Conservation (phyloP, 768 basidiomycete genomes). For the Botryobasidium botryosum region DNA sequence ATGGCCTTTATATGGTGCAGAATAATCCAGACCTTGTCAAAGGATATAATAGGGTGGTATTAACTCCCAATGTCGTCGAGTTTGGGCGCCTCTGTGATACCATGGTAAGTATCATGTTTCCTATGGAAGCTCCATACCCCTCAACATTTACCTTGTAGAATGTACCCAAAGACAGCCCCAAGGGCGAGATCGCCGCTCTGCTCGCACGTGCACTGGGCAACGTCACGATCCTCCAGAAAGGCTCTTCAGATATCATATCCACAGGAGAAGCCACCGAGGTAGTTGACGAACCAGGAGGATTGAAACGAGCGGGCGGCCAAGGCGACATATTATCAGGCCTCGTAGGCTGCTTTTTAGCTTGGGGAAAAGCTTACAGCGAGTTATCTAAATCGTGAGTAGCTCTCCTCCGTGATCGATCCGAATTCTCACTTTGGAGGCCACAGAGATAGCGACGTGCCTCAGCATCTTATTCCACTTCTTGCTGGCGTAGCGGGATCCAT, state of each 20-base stretch:
- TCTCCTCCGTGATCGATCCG: conserved; percentile 2
- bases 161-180: conserved; percentile 33
- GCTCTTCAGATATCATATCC: conserved; percentile 63
- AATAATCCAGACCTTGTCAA: conserved; percentile 54
- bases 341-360: conserved; percentile 81
- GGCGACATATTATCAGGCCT: conserved; percentile 85
- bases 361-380: conserved; percentile 86
- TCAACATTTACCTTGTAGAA: conserved; percentile 18
- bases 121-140: neutral
- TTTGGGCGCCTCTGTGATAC: conserved; percentile 71
- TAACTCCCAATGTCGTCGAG: conserved; percentile 92
- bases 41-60: conserved; percentile 72
- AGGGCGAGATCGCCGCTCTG: conserved; percentile 40
- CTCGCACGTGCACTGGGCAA: conserved; percentile 69
- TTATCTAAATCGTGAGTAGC: conserved; percentile 71
- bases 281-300: conserved; percentile 57
- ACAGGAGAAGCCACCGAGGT: conserved; percentile 44
- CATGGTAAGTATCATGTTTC: conserved; percentile 29
- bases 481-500: conserved; percentile 77
- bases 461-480: conserved; percentile 47
- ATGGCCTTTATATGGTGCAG: conserved; percentile 73
- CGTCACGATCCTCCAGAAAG: conserved; percentile 84
- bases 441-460: conserved; percentile 33
- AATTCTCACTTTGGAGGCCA: conserved; percentile 2
- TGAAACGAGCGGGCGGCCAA: conserved; percentile 91